Evolutionary conservation across 108 stramenopile species (phyloP), one percentile per base, ranked within the genome.

Genomic region (Discostella pseudostelligera): DNA sequence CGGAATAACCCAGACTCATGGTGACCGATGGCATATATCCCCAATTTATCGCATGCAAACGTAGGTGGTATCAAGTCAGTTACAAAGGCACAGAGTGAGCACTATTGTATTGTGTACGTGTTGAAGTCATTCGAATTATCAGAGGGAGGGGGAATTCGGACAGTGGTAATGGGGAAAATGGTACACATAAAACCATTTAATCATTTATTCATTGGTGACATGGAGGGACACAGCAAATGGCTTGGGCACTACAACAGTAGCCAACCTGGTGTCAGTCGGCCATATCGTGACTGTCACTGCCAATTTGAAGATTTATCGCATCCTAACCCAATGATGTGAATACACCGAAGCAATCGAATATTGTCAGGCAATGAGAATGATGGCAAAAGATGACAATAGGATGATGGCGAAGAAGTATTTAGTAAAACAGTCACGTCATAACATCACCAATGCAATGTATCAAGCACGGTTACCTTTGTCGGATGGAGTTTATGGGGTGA

Each of bases 211-310:
- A 51, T 51, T 4, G 50, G 50, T 26, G 50, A 51, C 26, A 51
- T 24, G 0, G 25, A 25, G 22, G 50, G 50, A 51, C 17, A 51
- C 22, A 51, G 26, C 50, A 24, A 28, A 28, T 51, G 22, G 50
- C 20, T 51, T 26, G 50, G 50, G 0, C 50, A 51, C 1, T 51
- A 51, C 26, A 24, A 24, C 26, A 21, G 50, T 24, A 51, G 22
- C 22, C 13, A n/a, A 20, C 20, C 12, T 21, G 8, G 5, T 51
- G 25, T 51, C 25, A 28, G 26, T 22, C 7, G 50, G 7, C 50
- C 50, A 8, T 51, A 51, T 51, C 50, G 50, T 14, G 50, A 51
- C 26, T 51, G 50, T 21, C 22, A 51, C 50, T 51, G 50, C 22
- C 8, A 9, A 24, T 51, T 22, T 14, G 25, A 51, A 10, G 25